Conservation (phyloP, 2,329 filamentous ascomycete species). For the Tothia fuscella region DNA sequence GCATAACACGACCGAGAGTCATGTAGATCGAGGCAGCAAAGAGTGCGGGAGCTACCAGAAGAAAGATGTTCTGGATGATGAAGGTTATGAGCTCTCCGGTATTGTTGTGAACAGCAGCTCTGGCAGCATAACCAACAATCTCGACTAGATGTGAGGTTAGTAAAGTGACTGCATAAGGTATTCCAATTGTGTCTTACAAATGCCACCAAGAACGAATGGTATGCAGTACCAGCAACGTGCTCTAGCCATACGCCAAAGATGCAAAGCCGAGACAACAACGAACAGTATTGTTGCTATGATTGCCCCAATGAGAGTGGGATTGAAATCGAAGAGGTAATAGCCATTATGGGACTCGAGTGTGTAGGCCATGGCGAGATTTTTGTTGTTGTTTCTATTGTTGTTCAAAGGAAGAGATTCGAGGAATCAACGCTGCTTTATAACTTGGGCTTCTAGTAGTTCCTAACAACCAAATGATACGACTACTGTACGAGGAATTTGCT, state of each 20-base stretch:
- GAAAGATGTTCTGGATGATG: conserved; percentile 32
- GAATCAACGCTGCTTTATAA: no score
- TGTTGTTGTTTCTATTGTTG: no score
- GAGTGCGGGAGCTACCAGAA: conserved; percentile 37
- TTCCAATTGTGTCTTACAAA: conserved; percentile 30
- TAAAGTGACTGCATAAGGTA: conserved; percentile 11
- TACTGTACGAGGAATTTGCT: no score
- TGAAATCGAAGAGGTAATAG: conserved; percentile 32
- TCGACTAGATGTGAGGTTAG: conserved; percentile 31
- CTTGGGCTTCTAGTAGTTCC: no score
- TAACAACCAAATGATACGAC: no score
- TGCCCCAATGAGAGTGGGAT: conserved; percentile 35
- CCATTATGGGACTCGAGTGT: no score
- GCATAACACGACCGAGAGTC: conserved; percentile 34
- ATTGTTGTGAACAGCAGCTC: conserved; percentile 31
- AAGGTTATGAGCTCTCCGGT: conserved; percentile 29
- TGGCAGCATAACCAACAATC: conserved; percentile 40
- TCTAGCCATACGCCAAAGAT: conserved; percentile 31
- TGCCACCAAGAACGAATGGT: conserved; percentile 33
- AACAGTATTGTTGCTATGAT: conserved; percentile 37
- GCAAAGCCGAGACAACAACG: conserved; percentile 26
- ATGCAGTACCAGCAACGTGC: conserved; percentile 39
- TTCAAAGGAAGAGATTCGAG: no score
- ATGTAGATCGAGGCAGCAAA: conserved; percentile 41
- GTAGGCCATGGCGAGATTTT: no score